Conservation (phyloP, 1,284 basidiomycete species). For the Pterulicium gracile region DNA sequence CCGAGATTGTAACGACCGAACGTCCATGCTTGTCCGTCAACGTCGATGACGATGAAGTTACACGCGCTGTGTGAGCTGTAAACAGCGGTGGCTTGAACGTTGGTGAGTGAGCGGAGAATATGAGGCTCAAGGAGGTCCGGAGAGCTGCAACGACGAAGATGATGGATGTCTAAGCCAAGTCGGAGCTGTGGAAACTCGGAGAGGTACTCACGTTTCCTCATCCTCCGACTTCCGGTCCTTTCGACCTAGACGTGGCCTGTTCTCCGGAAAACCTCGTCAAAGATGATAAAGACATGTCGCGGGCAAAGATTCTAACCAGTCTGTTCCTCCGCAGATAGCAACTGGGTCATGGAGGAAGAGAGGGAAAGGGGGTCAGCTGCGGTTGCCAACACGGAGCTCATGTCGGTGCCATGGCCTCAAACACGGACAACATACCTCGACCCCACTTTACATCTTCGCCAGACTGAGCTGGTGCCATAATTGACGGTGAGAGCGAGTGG, state of each 20-base stretch:
- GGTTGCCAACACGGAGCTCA: no score
- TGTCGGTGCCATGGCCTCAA: no score
- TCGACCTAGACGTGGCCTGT: neutral
- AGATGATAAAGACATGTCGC: slow-evolving; percentile 9
- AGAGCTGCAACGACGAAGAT: slow-evolving; percentile 4
- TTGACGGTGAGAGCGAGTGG: slow-evolving; percentile 12
- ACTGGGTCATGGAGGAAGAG: slow-evolving; percentile 36
- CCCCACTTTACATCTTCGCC: slow-evolving; percentile 5
- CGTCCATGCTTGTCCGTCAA: slow-evolving; percentile 73
- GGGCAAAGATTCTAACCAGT: slow-evolving; percentile 49
- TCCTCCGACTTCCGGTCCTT: slow-evolving; percentile 1
- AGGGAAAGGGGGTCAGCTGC: neutral
- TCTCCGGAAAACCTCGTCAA: neutral
- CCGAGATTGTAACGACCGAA: slow-evolving; percentile 72
- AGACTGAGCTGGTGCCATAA: slow-evolving; percentile 23
- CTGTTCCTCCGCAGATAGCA: slow-evolving; percentile 74
- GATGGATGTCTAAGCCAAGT: slow-evolving; percentile 17
- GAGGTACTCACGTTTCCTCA: neutral
- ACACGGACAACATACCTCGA: slow-evolving; percentile 4
- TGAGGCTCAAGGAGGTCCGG: slow-evolving; percentile 78
- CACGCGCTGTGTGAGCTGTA: slow-evolving; percentile 67
- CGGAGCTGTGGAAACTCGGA: neutral
- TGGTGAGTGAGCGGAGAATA: slow-evolving; percentile 79
- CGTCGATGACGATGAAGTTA: slow-evolving; percentile 67
- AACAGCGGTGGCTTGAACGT: slow-evolving; percentile 63